phyloP scores from a whole-genome alignment of 129 eudicot species.

The Calendula officinalis region DNA sequence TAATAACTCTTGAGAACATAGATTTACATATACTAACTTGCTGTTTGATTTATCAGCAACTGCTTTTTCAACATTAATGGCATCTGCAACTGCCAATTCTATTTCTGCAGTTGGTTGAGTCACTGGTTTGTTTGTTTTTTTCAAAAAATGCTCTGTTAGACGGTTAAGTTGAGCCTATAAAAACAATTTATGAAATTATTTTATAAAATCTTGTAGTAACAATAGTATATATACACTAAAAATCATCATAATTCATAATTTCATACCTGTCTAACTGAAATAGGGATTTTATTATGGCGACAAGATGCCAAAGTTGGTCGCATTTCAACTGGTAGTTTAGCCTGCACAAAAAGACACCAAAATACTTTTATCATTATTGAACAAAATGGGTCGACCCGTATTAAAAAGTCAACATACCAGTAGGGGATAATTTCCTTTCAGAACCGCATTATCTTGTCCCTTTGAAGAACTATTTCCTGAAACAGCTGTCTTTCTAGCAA shows the following conservation, averaged over 20 bases:
- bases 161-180: conserved; percentile 89
- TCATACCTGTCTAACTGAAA: conserved; percentile 78
- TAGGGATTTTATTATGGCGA: conserved; percentile 79
- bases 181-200: conserved; percentile 12
- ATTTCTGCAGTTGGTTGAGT: conserved; percentile 67
- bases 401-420: conserved; percentile 44
- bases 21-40: conserved; percentile 78
- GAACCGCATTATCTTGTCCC: conserved; percentile 55
- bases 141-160: conserved; percentile 76
- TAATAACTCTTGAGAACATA: conserved; percentile 73
- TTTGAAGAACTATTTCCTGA: conserved; percentile 44
- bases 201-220: not conserved
- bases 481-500: conserved; percentile 76
- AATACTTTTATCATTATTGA: not conserved
- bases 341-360: conserved; percentile 44
- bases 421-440: conserved; percentile 73
- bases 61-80: conserved; percentile 78
- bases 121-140: conserved; percentile 64
- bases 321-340: conserved; percentile 84
- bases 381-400: conserved; percentile 6
- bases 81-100: conserved; percentile 91
- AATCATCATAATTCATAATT: not conserved
- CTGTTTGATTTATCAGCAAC: conserved; percentile 79
- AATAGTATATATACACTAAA: conserved; percentile 5
- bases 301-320: conserved; percentile 71